These are phyloP conservation scores for Monilinia aucupariae DNA, from an alignment of 2,329 filamentous ascomycete species.

Conservation along the genomic window DNA sequence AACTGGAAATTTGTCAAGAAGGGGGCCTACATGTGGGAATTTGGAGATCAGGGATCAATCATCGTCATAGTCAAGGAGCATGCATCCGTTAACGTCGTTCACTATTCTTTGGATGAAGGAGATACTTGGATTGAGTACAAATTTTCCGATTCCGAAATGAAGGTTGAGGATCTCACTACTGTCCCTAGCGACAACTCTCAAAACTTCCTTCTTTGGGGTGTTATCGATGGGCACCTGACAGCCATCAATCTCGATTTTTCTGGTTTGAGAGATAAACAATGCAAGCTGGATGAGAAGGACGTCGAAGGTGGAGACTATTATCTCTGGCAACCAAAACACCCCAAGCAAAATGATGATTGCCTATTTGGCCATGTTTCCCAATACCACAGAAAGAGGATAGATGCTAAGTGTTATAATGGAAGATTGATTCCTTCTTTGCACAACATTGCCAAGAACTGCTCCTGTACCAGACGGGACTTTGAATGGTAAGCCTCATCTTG, in stretches of 20 bases:
- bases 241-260: slow-evolving; percentile 87
- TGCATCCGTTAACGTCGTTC: slow-evolving; percentile 60
- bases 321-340: slow-evolving; percentile 83
- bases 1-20: slow-evolving; percentile 82
- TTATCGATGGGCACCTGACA: slow-evolving; percentile 51
- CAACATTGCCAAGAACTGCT: slow-evolving; percentile 67
- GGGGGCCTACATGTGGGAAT: slow-evolving; percentile 88
- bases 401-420: slow-evolving; percentile 75
- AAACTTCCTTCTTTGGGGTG: slow-evolving; percentile 88
- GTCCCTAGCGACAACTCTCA: slow-evolving; percentile 82
- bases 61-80: slow-evolving; percentile 77
- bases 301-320: slow-evolving; percentile 68
- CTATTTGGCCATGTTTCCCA: slow-evolving; percentile 86
- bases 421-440: slow-evolving; percentile 65
- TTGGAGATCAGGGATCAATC: slow-evolving; percentile 90
- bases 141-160: slow-evolving; percentile 67
- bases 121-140: slow-evolving; percentile 68
- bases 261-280: slow-evolving; percentile 67
- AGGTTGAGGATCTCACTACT: slow-evolving; percentile 76
- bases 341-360: slow-evolving; percentile 70
- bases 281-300: slow-evolving; percentile 59
- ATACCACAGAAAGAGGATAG: slow-evolving; percentile 86
- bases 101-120: slow-evolving; percentile 79
- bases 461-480: slow-evolving; percentile 78
- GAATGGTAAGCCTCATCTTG: slow-evolving; percentile 65